Base-by-base conservation (phyloP, 23 red algal genomes). In the Gracilaria gracilis region DNA sequence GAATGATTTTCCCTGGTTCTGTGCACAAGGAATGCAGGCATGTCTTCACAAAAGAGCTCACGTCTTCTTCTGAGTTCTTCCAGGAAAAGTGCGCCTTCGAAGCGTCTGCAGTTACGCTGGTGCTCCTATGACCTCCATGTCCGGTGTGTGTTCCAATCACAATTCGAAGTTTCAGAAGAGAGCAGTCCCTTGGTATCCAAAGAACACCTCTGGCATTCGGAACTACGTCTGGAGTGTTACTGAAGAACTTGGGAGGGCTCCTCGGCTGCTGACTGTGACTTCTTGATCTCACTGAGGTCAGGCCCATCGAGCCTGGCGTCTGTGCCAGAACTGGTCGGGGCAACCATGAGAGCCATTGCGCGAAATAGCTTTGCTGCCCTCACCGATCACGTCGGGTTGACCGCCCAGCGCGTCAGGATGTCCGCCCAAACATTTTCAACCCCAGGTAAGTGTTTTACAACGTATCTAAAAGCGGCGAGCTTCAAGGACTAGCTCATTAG, bases 401-500 rank as follows among this genome's bases (percentile, higher is more conserved):
- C 50, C 1, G 67, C 33, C 70, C 67, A 77, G 29, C 64, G 31
- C 35, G 84, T 36, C 27, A 88, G 19, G 8, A 88, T 34, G 62
- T 88, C 67, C 12, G 66, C 84, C 84, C 39, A 88, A 3, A 75
- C 67, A 48, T 74, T 75, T 0, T 49, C 0, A 1, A 76, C 70
- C 0, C 65, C 31, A 36, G 84, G 67, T 29, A 88, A 24, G 42
- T 75, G 49, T 2, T 53, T 28, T 9, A 75, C 1, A 34, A 74
- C 28, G 51, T 88, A 50, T 7, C 12, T 2, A 7, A 58, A 50
- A 23, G 40, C 48, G 23, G 4, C 5, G 25, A 88, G 35, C 28
- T 74, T 88, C 19, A 88, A 29, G 6, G 42, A 72, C 86, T 73
- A 80, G 4, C 9, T 17, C 19, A 57, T 42, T 72, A 90, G 59